Evolutionary conservation across 2,329 filamentous ascomycete species (phyloP).

Genomic region (Pleurostoma richardsiae): DNA sequence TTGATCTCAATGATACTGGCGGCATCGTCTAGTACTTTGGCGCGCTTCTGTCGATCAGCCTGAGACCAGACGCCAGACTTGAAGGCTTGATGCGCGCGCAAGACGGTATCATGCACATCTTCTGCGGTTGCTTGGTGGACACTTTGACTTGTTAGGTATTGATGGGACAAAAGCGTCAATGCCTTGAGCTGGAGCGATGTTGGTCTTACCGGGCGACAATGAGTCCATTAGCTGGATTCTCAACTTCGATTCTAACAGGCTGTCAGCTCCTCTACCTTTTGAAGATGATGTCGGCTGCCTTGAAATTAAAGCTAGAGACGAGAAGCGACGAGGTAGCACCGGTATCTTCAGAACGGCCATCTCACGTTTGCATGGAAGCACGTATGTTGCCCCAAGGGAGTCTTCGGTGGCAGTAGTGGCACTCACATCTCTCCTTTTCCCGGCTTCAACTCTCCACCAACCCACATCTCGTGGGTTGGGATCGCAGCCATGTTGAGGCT

Average conservation of each 20-base stretch:
- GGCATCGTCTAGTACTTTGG: constrained; percentile 56
- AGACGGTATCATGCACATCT: constrained; percentile 36
- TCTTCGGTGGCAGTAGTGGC: too few species aligned
- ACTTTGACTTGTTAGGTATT: constrained; percentile 25
- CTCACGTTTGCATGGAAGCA: too few species aligned
- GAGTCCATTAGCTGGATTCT: constrained; percentile 18
- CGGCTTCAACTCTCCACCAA: too few species aligned
- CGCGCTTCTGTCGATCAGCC: constrained; percentile 50
- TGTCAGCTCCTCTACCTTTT: too few species aligned
- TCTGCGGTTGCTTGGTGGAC: constrained; percentile 36
- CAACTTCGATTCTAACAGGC: constrained; percentile 14
- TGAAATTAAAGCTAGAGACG: too few species aligned
- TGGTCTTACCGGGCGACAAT: constrained; percentile 14
- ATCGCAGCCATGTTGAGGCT: too few species aligned
- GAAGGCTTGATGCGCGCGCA: constrained; percentile 39
- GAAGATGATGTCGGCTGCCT: too few species aligned
- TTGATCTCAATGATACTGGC: constrained; percentile 47
- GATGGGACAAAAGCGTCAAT: background rate
- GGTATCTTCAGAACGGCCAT: too few species aligned
- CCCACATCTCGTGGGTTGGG: too few species aligned
- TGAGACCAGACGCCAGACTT: constrained; percentile 50
- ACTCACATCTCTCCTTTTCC: too few species aligned
- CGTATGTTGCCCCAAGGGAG: too few species aligned
- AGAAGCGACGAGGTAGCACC: too few species aligned
- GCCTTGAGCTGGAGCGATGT: background rate